These are phyloP conservation scores for Acanthamoeba healyi DNA, from an alignment of 208 protist species.

Conservation along the genomic window DNA sequence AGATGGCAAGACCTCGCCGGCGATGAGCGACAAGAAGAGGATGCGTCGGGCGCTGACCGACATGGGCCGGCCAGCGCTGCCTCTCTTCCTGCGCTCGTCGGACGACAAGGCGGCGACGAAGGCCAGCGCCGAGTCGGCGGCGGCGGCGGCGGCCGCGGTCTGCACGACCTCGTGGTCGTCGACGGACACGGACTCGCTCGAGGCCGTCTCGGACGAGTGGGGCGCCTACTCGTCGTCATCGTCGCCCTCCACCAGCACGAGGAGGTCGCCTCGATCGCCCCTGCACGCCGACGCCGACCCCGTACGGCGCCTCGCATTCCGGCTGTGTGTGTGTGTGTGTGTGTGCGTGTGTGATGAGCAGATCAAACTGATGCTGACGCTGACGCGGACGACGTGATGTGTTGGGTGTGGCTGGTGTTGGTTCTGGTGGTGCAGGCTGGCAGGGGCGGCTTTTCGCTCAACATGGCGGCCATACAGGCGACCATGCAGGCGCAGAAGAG, in stretches of 20 bases:
- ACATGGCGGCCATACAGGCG: background rate
- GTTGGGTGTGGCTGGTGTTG: too few species aligned
- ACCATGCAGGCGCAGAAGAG: background rate
- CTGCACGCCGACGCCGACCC: too few species aligned
- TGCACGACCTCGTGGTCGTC: too few species aligned
- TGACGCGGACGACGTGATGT: too few species aligned
- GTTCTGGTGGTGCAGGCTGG: too few species aligned
- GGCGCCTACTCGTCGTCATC: background rate
- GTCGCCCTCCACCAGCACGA: background rate
- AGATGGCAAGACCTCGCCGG: background rate
- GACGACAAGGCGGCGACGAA: background rate
- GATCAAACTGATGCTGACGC: too few species aligned
- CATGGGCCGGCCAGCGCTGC: background rate
- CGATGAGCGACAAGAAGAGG: background rate
- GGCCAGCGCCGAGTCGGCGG: background rate
- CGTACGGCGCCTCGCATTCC: too few species aligned
- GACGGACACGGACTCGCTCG: background rate
- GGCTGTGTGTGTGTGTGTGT: too few species aligned
- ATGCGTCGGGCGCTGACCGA: background rate
- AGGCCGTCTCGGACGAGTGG: background rate
- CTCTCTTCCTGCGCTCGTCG: background rate
- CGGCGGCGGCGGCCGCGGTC: too few species aligned
- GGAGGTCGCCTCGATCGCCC: background rate
- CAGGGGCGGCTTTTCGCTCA: background rate
- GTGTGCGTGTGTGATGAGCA: too few species aligned